Base-by-base conservation (phyloP, 208 protist species). In the Naegleria fowleri region DNA sequence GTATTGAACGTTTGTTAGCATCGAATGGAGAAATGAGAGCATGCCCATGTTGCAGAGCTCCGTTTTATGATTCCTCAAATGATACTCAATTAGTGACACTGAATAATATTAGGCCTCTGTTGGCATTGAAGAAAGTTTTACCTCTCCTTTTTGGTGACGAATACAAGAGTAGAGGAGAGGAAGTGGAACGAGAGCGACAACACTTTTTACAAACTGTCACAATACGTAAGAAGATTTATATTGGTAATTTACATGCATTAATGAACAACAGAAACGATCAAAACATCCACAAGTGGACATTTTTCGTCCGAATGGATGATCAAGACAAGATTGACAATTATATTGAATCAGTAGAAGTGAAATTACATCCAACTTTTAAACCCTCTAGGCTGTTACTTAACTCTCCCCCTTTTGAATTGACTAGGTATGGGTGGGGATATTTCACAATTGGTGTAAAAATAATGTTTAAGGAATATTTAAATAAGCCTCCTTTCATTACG, bases 351-450 rank as follows among this genome's bases (percentile, higher is more conserved):
- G 48, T 89, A 25, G n/a, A 51, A 51, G 43, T 75, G 2, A 40
- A 67, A 29, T 67, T 89, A 41, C 86, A 89, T 40, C 86, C 86
- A 67, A 89, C 86, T 67, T 89, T 89, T 67, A 67, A 5, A 39
- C 86, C 86, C 9, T 38, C 2, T 41, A 39, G 0, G 25, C 7
- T 89, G 13, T 29, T 41, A 29, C 9, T 89, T 41, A 41, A 19
- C 7, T 19, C 36, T 75, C 25, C 9, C 40, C 86, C 86, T 11
- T 89, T 75, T 89, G 86, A 67, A 11, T 15, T 89, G 29, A 67
- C 29, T 67, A 59, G 86, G 40, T 89, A 67, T 36, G 86, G 86
- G 25, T 89, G 86, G 86, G 86, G 86, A 89, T 33, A n/a, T 38
- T 89, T 89, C 48, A 55, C 39, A n/a, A 67, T 89, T 3, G 7